Evolutionary conservation across 371 early-diverging fungal genomes (phyloP).

Genomic region (Lichtheimia hyalospora): DNA sequence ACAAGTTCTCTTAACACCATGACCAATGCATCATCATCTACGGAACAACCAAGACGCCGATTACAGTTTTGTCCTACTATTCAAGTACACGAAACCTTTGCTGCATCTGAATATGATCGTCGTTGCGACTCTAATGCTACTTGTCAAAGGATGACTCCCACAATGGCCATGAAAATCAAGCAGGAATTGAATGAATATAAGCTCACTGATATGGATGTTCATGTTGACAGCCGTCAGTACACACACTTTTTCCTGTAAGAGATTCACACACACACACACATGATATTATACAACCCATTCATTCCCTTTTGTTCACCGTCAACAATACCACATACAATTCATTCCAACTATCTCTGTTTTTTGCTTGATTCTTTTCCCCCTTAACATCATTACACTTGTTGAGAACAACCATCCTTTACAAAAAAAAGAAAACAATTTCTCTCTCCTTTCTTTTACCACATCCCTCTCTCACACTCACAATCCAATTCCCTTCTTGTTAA

Average conservation of each 20-base stretch:
- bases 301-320: neutral
- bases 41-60: constrained; percentile 6
- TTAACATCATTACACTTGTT: too few relatives aligned
- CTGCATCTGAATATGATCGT: constrained; percentile 62
- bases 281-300: neutral
- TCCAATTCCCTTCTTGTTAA: constrained; percentile 1
- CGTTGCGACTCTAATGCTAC: constrained; percentile 62
- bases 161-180: constrained; percentile 69
- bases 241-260: constrained; percentile 22
- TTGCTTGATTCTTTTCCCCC: constrained; percentile 6
- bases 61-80: constrained; percentile 19
- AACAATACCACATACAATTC: too few relatives aligned
- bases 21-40: neutral
- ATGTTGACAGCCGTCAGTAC: constrained; percentile 69
- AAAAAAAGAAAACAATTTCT: too few relatives aligned
- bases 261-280: neutral
- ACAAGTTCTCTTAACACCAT: constrained; percentile 11
- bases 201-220: constrained; percentile 74
- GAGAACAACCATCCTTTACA: too few relatives aligned
- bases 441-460: neutral
- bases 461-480: neutral
- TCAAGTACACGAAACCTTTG: constrained; percentile 18
- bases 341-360: neutral
- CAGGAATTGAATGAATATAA: constrained; percentile 79
- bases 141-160: constrained; percentile 61